Conservation (phyloP, 192 early-diverging fungal genomes). For the Coemansia sp. region DNA sequence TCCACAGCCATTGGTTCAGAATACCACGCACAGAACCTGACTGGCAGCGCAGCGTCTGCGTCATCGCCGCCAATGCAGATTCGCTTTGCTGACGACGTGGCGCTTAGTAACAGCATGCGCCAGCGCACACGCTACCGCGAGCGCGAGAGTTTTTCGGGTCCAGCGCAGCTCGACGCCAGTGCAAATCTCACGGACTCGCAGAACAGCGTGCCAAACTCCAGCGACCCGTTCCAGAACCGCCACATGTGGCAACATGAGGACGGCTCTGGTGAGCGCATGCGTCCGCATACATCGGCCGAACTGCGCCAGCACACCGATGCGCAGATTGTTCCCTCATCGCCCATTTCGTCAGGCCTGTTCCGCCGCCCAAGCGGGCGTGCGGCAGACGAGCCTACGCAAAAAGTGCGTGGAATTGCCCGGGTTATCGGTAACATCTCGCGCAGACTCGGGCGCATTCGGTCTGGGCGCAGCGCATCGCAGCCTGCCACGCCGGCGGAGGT, state of each 20-base stretch:
- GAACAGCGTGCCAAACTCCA: conserved; percentile 19
- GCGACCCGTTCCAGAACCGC: conserved; percentile 32
- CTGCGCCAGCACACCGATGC: not conserved
- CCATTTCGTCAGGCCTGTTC: conserved; percentile 31
- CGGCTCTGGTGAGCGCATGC: not conserved
- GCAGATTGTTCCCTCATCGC: conserved; percentile 24
- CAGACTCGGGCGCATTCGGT: conserved; percentile 39
- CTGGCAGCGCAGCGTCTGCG: too few relatives aligned
- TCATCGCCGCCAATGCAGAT: conserved; percentile 8
- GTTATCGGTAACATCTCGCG: conserved; percentile 45
- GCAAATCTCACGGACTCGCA: conserved; percentile 40
- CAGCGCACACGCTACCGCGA: conserved; percentile 14
- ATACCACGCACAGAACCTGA: not conserved
- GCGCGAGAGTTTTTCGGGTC: conserved; percentile 52
- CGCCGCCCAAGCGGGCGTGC: conserved; percentile 15
- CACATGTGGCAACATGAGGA: conserved; percentile 31
- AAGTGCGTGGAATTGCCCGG: conserved; percentile 35
- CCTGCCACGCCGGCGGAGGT: conserved; percentile 48
- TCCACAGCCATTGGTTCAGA: conserved; percentile 27
- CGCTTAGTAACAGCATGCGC: not conserved
- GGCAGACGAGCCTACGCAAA: conserved; percentile 14
- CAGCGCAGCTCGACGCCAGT: conserved; percentile 43
- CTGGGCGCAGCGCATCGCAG: conserved; percentile 49
- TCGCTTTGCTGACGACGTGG: conserved; percentile 14
- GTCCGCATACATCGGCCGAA: conserved; percentile 4